Evolutionary conservation across 257 asterid species (phyloP), one percentile per base, ranked within the genome.

Genomic region (Linderniella brevidens): DNA sequence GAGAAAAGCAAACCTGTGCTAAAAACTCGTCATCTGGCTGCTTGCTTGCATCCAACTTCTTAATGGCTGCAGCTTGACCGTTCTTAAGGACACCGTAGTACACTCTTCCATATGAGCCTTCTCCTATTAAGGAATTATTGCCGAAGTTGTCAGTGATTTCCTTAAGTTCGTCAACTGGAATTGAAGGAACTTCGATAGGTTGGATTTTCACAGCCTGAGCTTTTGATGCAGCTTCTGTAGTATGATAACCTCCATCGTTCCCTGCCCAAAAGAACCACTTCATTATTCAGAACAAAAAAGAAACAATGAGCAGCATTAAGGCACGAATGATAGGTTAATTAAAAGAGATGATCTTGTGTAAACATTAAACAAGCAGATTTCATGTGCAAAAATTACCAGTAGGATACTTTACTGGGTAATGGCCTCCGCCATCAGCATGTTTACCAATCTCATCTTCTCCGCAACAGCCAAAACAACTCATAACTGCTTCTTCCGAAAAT

Each of bases 131-230:
- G 55, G 56, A 49, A 46, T 55, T 38, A 5, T 16, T 0, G 9
- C 62, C 53, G 20, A 64, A 58, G 41, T 55, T 44, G 13, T 59
- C 52, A 1, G 70, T 58, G 15, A 59, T 47, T 8, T 54, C 58
- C 56, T 54, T 54, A 17, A 64, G 9, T 49, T 64, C 66, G 36
- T 59, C 58, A 0, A 42, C 48, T 42, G 65, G 61, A 53, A 58
- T 53, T 46, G 32, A 29, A 46, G 51, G 51, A 13, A 46, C 51
- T 17, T 0, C 10, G 25, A 46, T 46, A 16, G 51, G 51, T 35
- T 46, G 51, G n/a, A 46, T 46, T 11, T 11, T 19, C 12, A 46
- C 14, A 17, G 14, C 9, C 11, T 17, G 14, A 11, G 19, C 51
- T 35, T 43, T 16, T 12, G 9, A 9, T 11, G 51, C 51, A 6